These are phyloP conservation scores for Hemileia vastatrix DNA, from an alignment of 1,284 basidiomycete species.

Conservation along the genomic window DNA sequence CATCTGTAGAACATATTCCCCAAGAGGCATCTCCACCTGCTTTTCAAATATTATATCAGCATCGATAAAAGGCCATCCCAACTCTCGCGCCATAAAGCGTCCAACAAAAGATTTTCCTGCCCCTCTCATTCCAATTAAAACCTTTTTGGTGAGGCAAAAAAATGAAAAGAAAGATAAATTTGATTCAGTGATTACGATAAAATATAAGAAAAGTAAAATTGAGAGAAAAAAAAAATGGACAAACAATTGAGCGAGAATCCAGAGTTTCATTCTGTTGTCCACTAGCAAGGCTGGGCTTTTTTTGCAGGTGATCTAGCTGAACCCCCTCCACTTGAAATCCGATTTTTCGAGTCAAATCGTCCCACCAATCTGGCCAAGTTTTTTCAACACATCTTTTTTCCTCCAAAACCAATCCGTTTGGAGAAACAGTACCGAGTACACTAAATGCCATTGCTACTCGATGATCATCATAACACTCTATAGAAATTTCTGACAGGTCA, in stretches of 20 bases:
- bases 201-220: too few species aligned
- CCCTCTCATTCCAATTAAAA: conserved; percentile 93
- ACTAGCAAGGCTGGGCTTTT: too few species aligned
- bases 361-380: conserved; percentile 99
- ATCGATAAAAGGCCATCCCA: conserved; percentile 73
- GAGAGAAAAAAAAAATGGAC: too few species aligned
- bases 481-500: conserved; percentile 55
- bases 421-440: conserved; percentile 66
- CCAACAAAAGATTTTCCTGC: conserved; percentile 91
- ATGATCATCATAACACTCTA: conserved; percentile 97
- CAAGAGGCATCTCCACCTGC: conserved; percentile 57
- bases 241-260: too few species aligned
- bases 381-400: conserved; percentile 98
- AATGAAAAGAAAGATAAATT: conserved; percentile 37
- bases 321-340: conserved; percentile 21
- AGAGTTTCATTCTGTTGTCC: too few species aligned
- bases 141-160: neutral
- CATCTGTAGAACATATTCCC: conserved; percentile 64
- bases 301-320: too few species aligned
- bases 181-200: too few species aligned
- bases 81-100: conserved; percentile 60
- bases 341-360: conserved; percentile 87
- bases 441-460: conserved; percentile 98
- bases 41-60: conserved; percentile 72
- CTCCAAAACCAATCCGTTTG: conserved; percentile 65